These are phyloP conservation scores for Theobroma grandiflorum DNA, from an alignment of 441 rosid genomes.

Conservation along the genomic window DNA sequence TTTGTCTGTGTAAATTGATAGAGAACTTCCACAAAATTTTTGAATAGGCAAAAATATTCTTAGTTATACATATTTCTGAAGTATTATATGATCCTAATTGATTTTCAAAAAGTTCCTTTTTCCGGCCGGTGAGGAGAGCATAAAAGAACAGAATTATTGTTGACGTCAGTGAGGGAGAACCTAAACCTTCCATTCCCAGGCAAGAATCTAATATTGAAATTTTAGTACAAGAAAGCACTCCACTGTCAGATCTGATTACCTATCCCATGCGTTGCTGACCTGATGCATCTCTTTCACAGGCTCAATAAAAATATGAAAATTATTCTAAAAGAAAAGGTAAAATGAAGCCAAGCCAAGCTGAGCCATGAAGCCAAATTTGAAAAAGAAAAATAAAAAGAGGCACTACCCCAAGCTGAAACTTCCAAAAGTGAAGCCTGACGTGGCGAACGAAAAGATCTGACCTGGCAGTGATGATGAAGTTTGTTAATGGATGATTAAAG, in stretches of 20 bases:
- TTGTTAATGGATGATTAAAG: slow-evolving; percentile 21
- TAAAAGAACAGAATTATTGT: no score
- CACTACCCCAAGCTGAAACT: no score
- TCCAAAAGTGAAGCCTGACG: neutral
- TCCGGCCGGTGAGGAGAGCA: no score
- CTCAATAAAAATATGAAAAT: no score
- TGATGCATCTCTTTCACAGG: no score
- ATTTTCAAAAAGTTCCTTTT: no score
- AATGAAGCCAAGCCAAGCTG: neutral
- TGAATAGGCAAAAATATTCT: no score
- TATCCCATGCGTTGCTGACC: slow-evolving; percentile 36
- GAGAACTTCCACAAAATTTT: no score
- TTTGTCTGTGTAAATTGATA: no score
- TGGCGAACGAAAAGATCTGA: neutral
- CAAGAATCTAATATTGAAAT: slow-evolving; percentile 27
- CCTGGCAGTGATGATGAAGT: slow-evolving; percentile 1
- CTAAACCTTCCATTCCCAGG: slow-evolving; percentile 21
- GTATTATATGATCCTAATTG: no score
- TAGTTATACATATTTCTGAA: no score
- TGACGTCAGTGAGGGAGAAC: neutral
- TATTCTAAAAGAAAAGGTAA: neutral
- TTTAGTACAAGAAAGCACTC: neutral
- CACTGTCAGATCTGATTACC: slow-evolving; percentile 42
- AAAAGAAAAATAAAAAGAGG: no score
- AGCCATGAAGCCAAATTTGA: neutral